phyloP scores from a whole-genome alignment of 805 yeast genomes.

The Myxozyma mucilagina region DNA sequence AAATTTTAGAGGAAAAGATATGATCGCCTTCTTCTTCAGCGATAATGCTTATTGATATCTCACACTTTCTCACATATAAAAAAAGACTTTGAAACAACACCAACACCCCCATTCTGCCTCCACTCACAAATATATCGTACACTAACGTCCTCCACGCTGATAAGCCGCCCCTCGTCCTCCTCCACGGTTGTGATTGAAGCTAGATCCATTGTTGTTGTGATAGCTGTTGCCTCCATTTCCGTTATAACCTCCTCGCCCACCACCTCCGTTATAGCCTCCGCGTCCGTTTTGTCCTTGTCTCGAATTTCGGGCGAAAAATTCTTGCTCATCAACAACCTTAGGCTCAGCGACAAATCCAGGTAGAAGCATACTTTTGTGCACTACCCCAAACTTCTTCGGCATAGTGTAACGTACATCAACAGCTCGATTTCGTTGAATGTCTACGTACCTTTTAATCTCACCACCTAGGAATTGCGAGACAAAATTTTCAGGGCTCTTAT shows the following conservation, averaged over 20 bases:
- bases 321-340: constrained; percentile 6
- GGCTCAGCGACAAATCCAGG: constrained; percentile 55
- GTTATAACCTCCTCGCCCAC: not conserved
- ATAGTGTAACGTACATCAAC: constrained; percentile 55
- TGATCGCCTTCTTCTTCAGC: no score
- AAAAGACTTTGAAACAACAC: not conserved
- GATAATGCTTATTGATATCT: no score
- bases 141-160: not conserved
- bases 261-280: not conserved
- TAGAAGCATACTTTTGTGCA: constrained; percentile 78
- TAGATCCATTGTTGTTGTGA: not conserved
- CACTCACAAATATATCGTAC: not conserved
- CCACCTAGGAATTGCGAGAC: constrained; percentile 4
- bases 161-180: not conserved
- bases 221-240: not conserved
- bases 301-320: not conserved
- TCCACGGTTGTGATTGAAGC: not conserved
- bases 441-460: constrained; percentile 28
- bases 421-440: constrained; percentile 46
- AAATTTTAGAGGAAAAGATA: no score
- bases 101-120: not conserved
- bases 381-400: constrained; percentile 51
- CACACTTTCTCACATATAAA: no score
- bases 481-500: constrained; percentile 15
- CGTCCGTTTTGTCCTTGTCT: constrained; percentile 2